A percentile compares a stretch with the other conserved stretches of the same genome.
phyloP scores from a whole-genome alignment of 2,329 filamentous ascomycete species.

The Colletotrichum scovillei region DNA sequence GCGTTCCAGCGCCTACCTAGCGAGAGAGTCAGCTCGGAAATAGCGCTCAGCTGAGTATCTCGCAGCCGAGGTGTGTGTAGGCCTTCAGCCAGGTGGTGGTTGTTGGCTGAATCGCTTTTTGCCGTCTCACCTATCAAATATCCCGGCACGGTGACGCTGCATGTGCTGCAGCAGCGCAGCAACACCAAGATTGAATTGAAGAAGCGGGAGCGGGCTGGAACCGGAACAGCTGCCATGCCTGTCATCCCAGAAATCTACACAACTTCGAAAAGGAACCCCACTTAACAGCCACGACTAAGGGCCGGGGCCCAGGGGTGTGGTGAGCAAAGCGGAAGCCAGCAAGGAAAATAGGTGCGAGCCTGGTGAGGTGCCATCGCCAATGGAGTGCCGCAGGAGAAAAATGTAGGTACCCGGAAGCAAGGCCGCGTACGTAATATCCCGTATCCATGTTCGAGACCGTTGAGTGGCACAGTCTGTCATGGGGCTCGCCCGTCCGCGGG shows the following conservation, averaged over 20 bases:
- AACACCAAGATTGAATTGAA: background rate
- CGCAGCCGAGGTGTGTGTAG: background rate
- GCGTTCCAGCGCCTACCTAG: background rate
- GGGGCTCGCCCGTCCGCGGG: background rate
- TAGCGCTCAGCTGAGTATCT: background rate
- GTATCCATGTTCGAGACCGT: slow-evolving; percentile 24
- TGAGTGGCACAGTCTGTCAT: background rate
- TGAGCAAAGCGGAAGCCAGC: no score
- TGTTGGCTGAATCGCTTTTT: background rate
- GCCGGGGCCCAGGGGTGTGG: background rate
- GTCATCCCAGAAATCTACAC: background rate
- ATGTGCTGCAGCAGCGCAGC: background rate
- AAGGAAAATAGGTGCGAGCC: no score
- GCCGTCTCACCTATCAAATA: background rate
- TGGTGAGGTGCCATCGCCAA: background rate
- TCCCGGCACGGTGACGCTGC: background rate
- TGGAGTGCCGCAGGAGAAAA: background rate
- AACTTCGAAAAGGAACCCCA: background rate
- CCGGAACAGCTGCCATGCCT: slow-evolving; percentile 17
- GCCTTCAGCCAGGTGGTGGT: no score
- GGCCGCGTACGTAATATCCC: slow-evolving; percentile 29
- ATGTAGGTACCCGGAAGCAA: slow-evolving; percentile 5
- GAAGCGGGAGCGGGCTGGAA: background rate
- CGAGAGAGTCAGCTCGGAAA: background rate
- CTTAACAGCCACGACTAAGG: slow-evolving; percentile 21